Evolutionary conservation across 768 basidiomycete species (phyloP).

Genomic region (Pleurotus pulmonarius): DNA sequence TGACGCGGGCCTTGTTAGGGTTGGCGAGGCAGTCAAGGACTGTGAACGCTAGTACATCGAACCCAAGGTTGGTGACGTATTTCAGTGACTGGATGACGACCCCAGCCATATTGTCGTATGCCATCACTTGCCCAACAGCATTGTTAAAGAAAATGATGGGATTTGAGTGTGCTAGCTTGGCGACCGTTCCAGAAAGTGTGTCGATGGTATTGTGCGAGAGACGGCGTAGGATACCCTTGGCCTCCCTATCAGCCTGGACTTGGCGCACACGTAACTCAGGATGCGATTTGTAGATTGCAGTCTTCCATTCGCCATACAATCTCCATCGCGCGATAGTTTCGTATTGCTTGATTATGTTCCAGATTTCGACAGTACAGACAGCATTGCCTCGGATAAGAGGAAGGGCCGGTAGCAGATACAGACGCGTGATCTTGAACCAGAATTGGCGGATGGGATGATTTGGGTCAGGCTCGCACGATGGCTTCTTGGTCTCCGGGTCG

Average conservation of each 20-base stretch:
- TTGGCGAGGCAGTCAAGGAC: constrained; percentile 86
- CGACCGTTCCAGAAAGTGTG: constrained; percentile 80
- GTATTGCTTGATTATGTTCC: constrained; percentile 82
- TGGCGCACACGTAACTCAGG: constrained; percentile 76
- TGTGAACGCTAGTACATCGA: constrained; percentile 87
- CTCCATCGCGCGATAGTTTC: constrained; percentile 81
- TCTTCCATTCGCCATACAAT: constrained; percentile 95
- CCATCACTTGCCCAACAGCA: constrained; percentile 91
- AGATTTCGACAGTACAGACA: constrained; percentile 87
- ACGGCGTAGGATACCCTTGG: constrained; percentile 85
- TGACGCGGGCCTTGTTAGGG: constrained; percentile 75
- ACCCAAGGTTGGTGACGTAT: constrained; percentile 90
- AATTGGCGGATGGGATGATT: constrained; percentile 64
- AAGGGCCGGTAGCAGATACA: constrained; percentile 82
- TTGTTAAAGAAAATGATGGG: constrained; percentile 88
- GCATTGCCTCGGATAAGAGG: constrained; percentile 84
- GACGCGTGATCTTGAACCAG: constrained; percentile 80
- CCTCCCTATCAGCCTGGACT: constrained; percentile 82
- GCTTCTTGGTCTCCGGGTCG: constrained; percentile 62
- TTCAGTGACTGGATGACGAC: constrained; percentile 87
- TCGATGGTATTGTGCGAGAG: constrained; percentile 83
- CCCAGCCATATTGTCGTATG: constrained; percentile 89
- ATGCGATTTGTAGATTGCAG: constrained; percentile 64
- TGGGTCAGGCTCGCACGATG: constrained; percentile 47
- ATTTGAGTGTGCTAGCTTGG: constrained; percentile 92